phyloP scores from a whole-genome alignment of 208 protist species.

The Naegleria gruberi region DNA sequence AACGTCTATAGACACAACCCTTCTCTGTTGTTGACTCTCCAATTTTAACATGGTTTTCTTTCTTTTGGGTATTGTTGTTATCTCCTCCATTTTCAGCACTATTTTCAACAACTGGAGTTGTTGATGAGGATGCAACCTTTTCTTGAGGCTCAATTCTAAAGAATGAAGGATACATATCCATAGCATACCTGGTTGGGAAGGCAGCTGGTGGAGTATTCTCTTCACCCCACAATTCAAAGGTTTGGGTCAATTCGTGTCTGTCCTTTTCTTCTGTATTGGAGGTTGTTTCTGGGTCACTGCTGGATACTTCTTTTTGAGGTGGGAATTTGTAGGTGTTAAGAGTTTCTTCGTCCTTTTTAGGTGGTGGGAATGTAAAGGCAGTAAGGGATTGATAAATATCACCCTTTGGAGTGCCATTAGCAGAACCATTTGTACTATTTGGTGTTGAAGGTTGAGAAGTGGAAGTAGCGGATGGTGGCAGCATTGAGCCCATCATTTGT shows the following conservation, averaged over 20 bases:
- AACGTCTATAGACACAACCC: not conserved
- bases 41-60: not conserved
- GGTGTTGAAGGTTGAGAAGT: not conserved
- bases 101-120: not conserved
- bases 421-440: not conserved
- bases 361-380: not conserved
- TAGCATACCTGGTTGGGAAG: not conserved
- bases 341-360: not conserved
- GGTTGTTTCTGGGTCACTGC: not conserved
- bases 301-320: not conserved
- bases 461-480: too few relatives aligned
- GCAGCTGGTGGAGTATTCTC: not conserved
- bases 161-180: not conserved
- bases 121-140: not conserved
- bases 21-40: not conserved
- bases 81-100: not conserved
- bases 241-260: not conserved
- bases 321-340: too few relatives aligned
- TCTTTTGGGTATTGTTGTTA: not conserved
- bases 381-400: not conserved
- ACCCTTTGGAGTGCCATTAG: not conserved
- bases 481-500: not conserved
- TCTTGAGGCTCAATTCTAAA: not conserved
- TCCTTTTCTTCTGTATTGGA: not conserved
- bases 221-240: constrained; percentile 9